These are phyloP conservation scores for Boechera divaricarpa DNA, from an alignment of 345 rosid species.

Conservation along the genomic window DNA sequence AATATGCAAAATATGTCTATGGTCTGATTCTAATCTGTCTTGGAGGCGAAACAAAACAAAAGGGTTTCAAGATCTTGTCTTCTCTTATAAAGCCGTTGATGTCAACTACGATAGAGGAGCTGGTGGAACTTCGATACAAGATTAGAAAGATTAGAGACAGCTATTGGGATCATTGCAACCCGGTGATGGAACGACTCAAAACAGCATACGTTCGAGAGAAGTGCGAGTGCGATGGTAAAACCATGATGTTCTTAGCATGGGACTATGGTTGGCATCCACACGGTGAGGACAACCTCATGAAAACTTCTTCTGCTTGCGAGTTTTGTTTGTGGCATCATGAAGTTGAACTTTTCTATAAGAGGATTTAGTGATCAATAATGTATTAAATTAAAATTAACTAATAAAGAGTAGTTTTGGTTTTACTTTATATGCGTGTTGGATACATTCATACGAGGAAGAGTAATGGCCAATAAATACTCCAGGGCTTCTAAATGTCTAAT, in stretches of 20 bases:
- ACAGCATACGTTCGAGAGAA: not conserved
- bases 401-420: slow-evolving; percentile 6
- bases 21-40: slow-evolving; percentile 33
- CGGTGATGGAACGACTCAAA: slow-evolving; percentile 21
- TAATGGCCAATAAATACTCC: not conserved
- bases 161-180: not conserved
- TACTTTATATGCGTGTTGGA: not conserved
- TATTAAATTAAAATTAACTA: not conserved
- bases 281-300: slow-evolving; percentile 4
- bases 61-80: slow-evolving; percentile 33
- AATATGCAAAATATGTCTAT: slow-evolving; percentile 34
- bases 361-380: not conserved
- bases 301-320: slow-evolving; percentile 24
- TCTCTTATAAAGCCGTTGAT: slow-evolving; percentile 16
- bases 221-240: slow-evolving; percentile 32
- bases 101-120: slow-evolving; percentile 14
- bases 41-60: slow-evolving; percentile 29
- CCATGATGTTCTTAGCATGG: slow-evolving; percentile 3
- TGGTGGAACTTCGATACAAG: slow-evolving; percentile 12
- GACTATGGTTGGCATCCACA: slow-evolving; percentile 2
- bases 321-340: slow-evolving; percentile 26
- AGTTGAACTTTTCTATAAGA: slow-evolving; percentile 1
- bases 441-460: not conserved
- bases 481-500: not conserved
- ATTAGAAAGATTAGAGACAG: not conserved